Evolutionary conservation across 2,329 filamentous ascomycete species (phyloP), one percentile per base, ranked within the genome.

Genomic region (Botrytis sinoallii): DNA sequence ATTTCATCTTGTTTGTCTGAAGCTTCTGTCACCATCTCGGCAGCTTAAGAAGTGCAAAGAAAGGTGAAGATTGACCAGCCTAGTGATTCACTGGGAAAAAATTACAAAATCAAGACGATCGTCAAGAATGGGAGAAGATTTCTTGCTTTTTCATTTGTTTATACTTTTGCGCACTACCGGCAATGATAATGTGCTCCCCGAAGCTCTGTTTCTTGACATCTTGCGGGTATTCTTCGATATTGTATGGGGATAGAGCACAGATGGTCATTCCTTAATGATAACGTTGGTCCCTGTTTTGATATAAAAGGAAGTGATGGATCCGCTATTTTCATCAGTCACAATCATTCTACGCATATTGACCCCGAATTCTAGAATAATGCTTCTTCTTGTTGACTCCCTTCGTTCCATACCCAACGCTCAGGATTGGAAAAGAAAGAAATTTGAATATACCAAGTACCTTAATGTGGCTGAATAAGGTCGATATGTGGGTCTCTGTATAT

Each of bases 1-100:
- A 78, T 77, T 40, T 75, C 64, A 32, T 25, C 20, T 46, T 60
- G 32, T 32, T 61, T 73, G 10, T 69, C 40, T 29, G 48, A 18
- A 42, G 59, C 32, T 25, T 60, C 46, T 61, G 55, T 40, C 55
- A 61, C 59, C 52, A 73, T 68, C 35, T 69, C 66, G 66, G 48
- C 48, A 18, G n/a, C 4, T 32, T 42, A 52, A 42, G 38, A 29
- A 32, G 18, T 42, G 55, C 9, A n/a, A 57, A 69, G 29, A 7
- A 18, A 69, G 16, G 25, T 32, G 5, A 42, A 57, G 25, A 20
- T 20, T 55, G 46, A 57, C 5, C 65, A 55, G 22, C 46, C 46
- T 67, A 40, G 65, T 22, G 52, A 38, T 40, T 40, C 25, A 55
- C 29, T 35, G 29, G 46, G 9, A 55, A 55, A 55, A 42, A 4